phyloP scores from a whole-genome alignment of 164 flowering plant genomes.

The Vitis cinerea region DNA sequence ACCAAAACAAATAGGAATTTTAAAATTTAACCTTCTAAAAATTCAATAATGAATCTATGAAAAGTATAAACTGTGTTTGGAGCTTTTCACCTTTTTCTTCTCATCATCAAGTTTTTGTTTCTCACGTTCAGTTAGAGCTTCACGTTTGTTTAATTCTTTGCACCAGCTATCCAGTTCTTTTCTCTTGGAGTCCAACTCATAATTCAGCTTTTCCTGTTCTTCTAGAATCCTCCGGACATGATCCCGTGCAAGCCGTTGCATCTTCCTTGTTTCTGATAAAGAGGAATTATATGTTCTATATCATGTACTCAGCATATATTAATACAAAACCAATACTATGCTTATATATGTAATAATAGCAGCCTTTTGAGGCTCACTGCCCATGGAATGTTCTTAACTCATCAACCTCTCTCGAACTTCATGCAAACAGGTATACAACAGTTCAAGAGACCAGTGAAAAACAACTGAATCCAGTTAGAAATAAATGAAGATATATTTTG shows the following conservation, averaged over 20 bases:
- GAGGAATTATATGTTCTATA: neutral
- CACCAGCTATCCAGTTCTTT: slow-evolving; percentile 44
- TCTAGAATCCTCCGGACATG: slow-evolving; percentile 31
- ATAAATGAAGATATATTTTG: no score
- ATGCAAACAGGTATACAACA: no score
- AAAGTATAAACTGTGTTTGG: no score
- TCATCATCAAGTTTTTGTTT: slow-evolving; percentile 67
- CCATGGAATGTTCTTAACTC: no score
- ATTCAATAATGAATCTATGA: no score
- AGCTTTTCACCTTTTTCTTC: slow-evolving; percentile 44
- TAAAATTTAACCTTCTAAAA: neutral
- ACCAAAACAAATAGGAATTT: neutral
- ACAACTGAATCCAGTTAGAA: no score
- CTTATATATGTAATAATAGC: neutral
- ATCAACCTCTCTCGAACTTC: no score
- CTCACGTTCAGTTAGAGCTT: slow-evolving; percentile 60
- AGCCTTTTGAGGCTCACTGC: no score
- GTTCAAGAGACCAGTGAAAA: no score
- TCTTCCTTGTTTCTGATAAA: slow-evolving; percentile 50
- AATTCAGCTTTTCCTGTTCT: slow-evolving; percentile 50
- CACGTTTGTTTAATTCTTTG: slow-evolving; percentile 54
- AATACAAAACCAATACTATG: neutral
- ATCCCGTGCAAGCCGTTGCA: slow-evolving; percentile 55
- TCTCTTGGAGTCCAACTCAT: slow-evolving; percentile 46
- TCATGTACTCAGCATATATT: no score